phyloP scores from a whole-genome alignment of 1,139 yeast species.

The Suhomyces yuchorum region DNA sequence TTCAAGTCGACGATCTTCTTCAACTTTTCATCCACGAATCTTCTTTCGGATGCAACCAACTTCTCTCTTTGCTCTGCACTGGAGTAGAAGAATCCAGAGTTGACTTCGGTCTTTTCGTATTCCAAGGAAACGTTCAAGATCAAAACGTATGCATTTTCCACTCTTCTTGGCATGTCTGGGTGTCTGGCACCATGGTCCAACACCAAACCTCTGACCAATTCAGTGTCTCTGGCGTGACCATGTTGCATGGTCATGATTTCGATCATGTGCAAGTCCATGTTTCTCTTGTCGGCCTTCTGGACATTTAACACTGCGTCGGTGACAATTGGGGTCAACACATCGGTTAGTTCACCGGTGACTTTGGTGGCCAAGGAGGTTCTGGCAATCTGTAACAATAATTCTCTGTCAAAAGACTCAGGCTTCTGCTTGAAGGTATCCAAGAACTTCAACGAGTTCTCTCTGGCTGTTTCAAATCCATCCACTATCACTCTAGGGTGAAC shows the following conservation, averaged over 20 bases:
- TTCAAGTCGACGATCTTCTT: slow-evolving; percentile 89
- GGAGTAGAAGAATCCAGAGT: slow-evolving; percentile 93
- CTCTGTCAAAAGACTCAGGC: slow-evolving; percentile 66
- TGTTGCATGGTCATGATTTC: slow-evolving; percentile 99
- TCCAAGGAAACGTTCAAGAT: slow-evolving; percentile 93
- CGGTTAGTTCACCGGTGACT: slow-evolving; percentile 72
- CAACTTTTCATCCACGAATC: slow-evolving; percentile 92
- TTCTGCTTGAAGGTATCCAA: slow-evolving; percentile 63
- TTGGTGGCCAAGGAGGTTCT: slow-evolving; percentile 87
- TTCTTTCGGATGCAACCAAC: slow-evolving; percentile 90
- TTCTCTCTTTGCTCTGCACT: slow-evolving; percentile 96
- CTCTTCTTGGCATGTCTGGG: slow-evolving; percentile 96
- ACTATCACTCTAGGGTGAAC: slow-evolving; percentile 93
- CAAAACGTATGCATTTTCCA: slow-evolving; percentile 80
- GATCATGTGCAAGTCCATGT: slow-evolving; percentile 91
- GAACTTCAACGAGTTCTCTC: slow-evolving; percentile 69
- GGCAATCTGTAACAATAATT: slow-evolving; percentile 87
- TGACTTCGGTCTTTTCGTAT: slow-evolving; percentile 97
- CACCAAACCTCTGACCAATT: slow-evolving; percentile 83
- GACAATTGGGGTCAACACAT: slow-evolving; percentile 86
- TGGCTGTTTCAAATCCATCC: slow-evolving; percentile 92
- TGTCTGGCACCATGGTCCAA: slow-evolving; percentile 99
- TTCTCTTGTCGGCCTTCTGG: slow-evolving; percentile 48
- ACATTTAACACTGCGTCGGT: slow-evolving; percentile 94
- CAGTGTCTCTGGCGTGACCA: slow-evolving; percentile 80